Evolutionary conservation across 345 rosid genomes (phyloP).

Genomic region (Lepidium sativum): DNA sequence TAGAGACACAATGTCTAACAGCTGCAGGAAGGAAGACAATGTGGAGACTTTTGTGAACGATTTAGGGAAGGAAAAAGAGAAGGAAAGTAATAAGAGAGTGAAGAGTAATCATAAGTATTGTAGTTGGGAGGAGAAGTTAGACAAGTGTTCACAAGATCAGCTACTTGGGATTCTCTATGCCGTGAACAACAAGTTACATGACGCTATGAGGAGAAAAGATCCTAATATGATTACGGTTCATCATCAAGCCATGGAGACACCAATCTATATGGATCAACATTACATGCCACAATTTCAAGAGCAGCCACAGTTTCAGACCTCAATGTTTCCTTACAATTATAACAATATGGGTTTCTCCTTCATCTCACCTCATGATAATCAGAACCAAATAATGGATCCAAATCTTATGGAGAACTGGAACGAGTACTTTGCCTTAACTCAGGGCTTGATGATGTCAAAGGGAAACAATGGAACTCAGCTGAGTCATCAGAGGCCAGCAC

Average conservation of each 20-base stretch:
- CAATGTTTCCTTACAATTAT: not conserved
- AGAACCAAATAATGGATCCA: constrained; percentile 13
- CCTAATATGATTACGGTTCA: constrained; percentile 5
- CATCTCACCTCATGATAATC: constrained; percentile 5
- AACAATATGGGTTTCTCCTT: constrained; percentile 6
- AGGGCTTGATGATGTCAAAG: constrained; percentile 16
- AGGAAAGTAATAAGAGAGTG: not conserved
- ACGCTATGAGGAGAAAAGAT: constrained; percentile 7
- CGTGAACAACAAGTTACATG: constrained; percentile 19
- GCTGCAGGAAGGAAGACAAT: constrained; percentile 8
- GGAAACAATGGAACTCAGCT: constrained; percentile 18
- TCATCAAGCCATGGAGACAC: constrained; percentile 16
- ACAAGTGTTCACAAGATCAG: constrained; percentile 26
- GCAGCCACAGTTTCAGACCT: constrained; percentile 6
- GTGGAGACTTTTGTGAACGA: constrained; percentile 17
- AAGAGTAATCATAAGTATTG: constrained; percentile 3
- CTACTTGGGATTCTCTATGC: constrained; percentile 4
- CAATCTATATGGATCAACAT: not conserved
- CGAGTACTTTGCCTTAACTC: not conserved
- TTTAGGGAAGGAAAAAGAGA: not conserved
- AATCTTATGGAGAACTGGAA: not conserved
- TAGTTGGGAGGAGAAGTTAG: constrained; percentile 20
- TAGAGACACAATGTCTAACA: not conserved
- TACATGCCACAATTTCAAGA: constrained; percentile 8
- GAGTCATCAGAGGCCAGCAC: constrained; percentile 6